A percentile compares a stretch with the other conserved stretches of the same genome.
Conservation (phyloP, 371 early-diverging fungal species). For the Rhizopus arrhizus region DNA sequence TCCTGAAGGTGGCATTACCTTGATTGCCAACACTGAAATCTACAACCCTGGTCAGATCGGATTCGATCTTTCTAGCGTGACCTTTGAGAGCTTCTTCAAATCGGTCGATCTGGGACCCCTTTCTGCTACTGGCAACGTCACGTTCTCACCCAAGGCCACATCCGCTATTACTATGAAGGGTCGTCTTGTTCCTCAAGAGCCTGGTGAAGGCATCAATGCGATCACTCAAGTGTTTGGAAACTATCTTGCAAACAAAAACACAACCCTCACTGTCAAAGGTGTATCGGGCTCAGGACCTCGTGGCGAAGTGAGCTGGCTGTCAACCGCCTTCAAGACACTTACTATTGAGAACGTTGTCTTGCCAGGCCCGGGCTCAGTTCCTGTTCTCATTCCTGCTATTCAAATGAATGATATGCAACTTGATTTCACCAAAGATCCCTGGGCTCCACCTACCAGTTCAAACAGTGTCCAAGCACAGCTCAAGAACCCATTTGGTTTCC, state of each 20-base stretch:
- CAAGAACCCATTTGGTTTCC: slow-evolving; percentile 59
- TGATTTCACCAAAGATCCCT: slow-evolving; percentile 53
- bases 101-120: slow-evolving; percentile 33
- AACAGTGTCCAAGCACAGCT: slow-evolving; percentile 48
- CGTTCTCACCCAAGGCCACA: slow-evolving; percentile 29
- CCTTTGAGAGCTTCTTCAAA: slow-evolving; percentile 31
- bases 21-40: slow-evolving; percentile 47
- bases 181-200: slow-evolving; percentile 44
- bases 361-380: slow-evolving; percentile 43
- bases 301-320: slow-evolving; percentile 48
- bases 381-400: slow-evolving; percentile 47
- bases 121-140: slow-evolving; percentile 23
- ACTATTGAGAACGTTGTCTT: slow-evolving; percentile 40
- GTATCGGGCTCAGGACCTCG: slow-evolving; percentile 38
- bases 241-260: slow-evolving; percentile 36
- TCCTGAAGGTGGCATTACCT: slow-evolving; percentile 50
- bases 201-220: slow-evolving; percentile 41
- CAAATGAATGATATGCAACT: slow-evolving; percentile 50
- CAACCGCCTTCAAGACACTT: slow-evolving; percentile 39
- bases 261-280: slow-evolving; percentile 40
- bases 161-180: slow-evolving; percentile 44
- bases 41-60: slow-evolving; percentile 58
- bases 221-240: slow-evolving; percentile 43
- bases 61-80: slow-evolving; percentile 35
- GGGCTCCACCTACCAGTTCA: slow-evolving; percentile 48